Evolutionary conservation across 1,284 basidiomycete species (phyloP), one percentile per base, ranked within the genome.

Genomic region (Ganoderma resinaceum): DNA sequence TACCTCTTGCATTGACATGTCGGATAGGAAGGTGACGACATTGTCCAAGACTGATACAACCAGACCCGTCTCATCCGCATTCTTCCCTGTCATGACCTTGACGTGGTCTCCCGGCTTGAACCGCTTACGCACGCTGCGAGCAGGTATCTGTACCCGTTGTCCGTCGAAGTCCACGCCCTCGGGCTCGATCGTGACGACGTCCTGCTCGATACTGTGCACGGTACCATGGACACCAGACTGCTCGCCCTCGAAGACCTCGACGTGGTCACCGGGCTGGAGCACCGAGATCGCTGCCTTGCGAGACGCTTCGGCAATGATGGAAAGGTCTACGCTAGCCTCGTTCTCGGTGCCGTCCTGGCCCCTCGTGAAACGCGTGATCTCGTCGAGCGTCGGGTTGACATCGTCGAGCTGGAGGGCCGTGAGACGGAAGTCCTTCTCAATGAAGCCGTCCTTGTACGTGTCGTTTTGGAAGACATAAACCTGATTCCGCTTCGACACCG

Each of bases 51-150:
- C 94, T 38, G 95, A 93, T 55, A 99, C 94, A 29, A 99, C 97
- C 75, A 99, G 86, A 84, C 97, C 97, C 7, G 96, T 98, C 82
- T 98, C 96, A 76, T 98, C 95, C 11, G 90, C 89, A 77, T 99
- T 98, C 82, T 97, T 93, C 31, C 97, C 97, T 8, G 91, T 87
- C 89, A 98, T 96, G 68, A 99, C 97, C 83, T 99, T 99, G 83
- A 99, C 95, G 78, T 99, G 98, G 81, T 99, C 97, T 79, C 97
- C 98, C 62, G 96, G 89, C 79, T 95, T 96, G 85, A 99, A 99
- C 60, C 92, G 87, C 82, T 99, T 99, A 73, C 96, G 87, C 3
- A 99, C 95, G 77, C 94, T 94, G 66, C 93, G 85, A 1, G 95
- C 94, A 0, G 94, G 93, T 6, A 99, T 88, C 72, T 98, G 96